Base-by-base conservation (phyloP, 2,329 filamentous ascomycete genomes). In the Volutella citrinella region DNA sequence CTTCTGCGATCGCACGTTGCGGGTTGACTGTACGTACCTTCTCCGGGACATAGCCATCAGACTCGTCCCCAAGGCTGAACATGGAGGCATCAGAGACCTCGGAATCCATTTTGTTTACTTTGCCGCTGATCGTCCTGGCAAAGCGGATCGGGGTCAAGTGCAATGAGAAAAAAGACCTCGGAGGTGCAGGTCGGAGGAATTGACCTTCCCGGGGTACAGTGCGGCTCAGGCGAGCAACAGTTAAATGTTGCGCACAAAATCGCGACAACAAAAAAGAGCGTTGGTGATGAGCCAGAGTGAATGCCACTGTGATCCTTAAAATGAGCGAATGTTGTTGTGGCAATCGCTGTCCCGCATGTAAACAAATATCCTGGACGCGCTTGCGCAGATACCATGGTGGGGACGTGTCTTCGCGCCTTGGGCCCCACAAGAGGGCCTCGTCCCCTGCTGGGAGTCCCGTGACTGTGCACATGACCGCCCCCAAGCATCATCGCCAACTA, bases 71-170 rank as follows among this genome's bases (percentile, higher is more conserved):
- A 18, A 60, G 34, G 38, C 59, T 65, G 45, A 63, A 65, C 79
- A 36, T 78, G 61, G 79, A 72, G 26, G 63, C 63, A 42, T 78
- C 74, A 42, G 70, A 76, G 49, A 63, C 63, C 41, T 78, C 74
- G 42, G 70, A 76, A 49, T 74, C 70, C 76, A 79, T 79, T 30
- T 52, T 64, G 61, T 46, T 43, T 31, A 33, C 30, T 27, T 34
- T 32, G 16, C 34, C 42, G 25, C 25, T 32, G 38, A 42, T 39
- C 29, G 49, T 30, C 34, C 43, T 48, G 33, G 38, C 37, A 36
- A 24, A 36, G 33, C 31, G 30, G 20, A 44, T 33, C 38, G 49
- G 45, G 14, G 33, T 30, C 36, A 41, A 30, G 32, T 32, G 44
- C 33, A 41, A 42, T 42, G 46, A 43, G 23, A 39, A 36, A 25